Conservation (phyloP, 78 protist genomes). For the Pirum gemmata region DNA sequence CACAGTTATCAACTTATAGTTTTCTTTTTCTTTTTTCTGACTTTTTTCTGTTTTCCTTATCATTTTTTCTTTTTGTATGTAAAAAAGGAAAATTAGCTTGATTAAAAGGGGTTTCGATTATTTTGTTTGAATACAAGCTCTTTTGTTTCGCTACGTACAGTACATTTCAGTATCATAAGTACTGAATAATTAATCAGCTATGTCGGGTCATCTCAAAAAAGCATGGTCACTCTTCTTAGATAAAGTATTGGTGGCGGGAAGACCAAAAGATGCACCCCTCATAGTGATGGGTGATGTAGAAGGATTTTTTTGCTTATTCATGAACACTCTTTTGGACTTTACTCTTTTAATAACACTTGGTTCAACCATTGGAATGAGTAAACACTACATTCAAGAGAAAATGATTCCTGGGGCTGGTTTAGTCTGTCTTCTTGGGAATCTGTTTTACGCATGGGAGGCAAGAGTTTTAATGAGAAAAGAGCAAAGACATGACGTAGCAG, state of each 20-base stretch:
- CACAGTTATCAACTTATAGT: too few species aligned
- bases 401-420: conserved; percentile 32
- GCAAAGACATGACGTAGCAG: conserved; percentile 8
- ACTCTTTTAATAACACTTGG: conserved; percentile 17
- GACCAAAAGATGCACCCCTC: conserved; percentile 28
- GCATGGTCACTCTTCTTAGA: not conserved
- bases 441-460: conserved; percentile 30
- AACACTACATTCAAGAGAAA: conserved; percentile 10
- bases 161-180: too few species aligned
- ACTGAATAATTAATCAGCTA: not conserved
- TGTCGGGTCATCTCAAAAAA: not conserved
- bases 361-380: not conserved
- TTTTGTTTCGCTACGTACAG: too few species aligned
- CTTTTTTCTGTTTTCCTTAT: too few species aligned
- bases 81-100: too few species aligned
- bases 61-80: too few species aligned
- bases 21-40: too few species aligned
- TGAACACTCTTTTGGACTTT: conserved; percentile 37
- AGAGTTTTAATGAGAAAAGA: conserved; percentile 3
- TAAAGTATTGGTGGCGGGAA: conserved; percentile 16
- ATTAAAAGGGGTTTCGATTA: too few species aligned
- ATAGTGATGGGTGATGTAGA: conserved; percentile 24
- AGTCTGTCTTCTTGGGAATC: conserved; percentile 7
- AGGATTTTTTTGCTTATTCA: conserved; percentile 37
- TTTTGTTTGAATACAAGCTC: too few species aligned